These are phyloP conservation scores for Acer yangbiense DNA, from an alignment of 345 rosid genomes.

Conservation along the genomic window DNA sequence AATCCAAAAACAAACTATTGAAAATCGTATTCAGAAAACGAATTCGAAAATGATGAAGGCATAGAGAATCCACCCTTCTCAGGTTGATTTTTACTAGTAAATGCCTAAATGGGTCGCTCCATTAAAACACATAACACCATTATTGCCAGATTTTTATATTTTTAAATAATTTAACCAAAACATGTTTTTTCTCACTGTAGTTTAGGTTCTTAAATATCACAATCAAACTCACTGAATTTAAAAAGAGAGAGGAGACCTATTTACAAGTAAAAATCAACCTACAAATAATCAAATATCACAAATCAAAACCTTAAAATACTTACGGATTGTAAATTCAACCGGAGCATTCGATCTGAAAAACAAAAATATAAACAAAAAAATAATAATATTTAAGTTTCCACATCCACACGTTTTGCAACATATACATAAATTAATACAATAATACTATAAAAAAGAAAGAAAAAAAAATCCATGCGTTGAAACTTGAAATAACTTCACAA, in stretches of 20 bases:
- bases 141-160: not conserved
- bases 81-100: not conserved
- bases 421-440: no score
- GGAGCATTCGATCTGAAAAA: constrained; percentile 63
- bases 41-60: not conserved
- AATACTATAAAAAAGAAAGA: no score
- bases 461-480: not conserved
- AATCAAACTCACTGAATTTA: no score
- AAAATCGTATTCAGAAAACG: not conserved
- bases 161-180: not conserved
- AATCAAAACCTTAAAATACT: constrained; percentile 35
- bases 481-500: no score
- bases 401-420: not conserved
- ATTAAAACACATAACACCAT: not conserved
- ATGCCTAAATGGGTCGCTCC: not conserved
- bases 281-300: constrained; percentile 2
- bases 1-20: not conserved
- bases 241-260: no score
- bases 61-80: not conserved
- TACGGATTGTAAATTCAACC: constrained; percentile 87
- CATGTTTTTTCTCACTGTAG: not conserved
- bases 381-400: constrained; percentile 22
- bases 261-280: not conserved
- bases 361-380: constrained; percentile 1
- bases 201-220: not conserved